These are phyloP conservation scores for Cytospora mali DNA, from an alignment of 2,329 filamentous ascomycete species.

Conservation along the genomic window DNA sequence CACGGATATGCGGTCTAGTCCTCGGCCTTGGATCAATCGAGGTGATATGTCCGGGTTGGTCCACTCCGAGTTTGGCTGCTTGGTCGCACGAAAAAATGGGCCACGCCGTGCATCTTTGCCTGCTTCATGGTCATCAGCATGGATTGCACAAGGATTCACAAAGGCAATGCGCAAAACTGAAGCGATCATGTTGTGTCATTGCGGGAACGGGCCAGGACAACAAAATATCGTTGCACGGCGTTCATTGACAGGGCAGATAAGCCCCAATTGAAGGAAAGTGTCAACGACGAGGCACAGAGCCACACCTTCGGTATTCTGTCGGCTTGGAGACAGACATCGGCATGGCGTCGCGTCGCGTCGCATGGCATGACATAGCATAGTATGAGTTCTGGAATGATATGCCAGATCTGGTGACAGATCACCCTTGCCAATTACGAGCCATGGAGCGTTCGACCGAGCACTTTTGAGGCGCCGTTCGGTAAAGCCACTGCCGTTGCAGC, in stretches of 20 bases:
- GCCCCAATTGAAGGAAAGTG: not conserved
- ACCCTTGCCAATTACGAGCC: not conserved
- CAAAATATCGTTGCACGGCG: not conserved
- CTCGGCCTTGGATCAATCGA: slow-evolving; percentile 9
- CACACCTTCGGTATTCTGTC: not conserved
- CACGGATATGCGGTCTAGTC: slow-evolving; percentile 7
- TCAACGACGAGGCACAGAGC: not conserved
- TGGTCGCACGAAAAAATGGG: not conserved
- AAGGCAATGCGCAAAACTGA: not conserved
- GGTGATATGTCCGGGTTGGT: slow-evolving; percentile 10
- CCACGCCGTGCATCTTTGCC: not conserved
- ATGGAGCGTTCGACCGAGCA: slow-evolving; percentile 21
- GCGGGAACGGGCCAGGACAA: not conserved
- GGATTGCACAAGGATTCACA: not conserved
- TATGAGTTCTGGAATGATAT: not conserved
- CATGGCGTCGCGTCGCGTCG: not conserved
- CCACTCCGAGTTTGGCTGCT: not conserved
- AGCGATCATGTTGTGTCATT: not conserved
- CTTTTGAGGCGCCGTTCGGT: slow-evolving; percentile 16
- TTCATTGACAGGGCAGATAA: not conserved
- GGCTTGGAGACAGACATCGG: not conserved
- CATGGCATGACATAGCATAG: not conserved
- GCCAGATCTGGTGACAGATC: slow-evolving; percentile 3
- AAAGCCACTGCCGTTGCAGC: slow-evolving; percentile 24
- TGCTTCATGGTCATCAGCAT: not conserved